phyloP scores from a whole-genome alignment of 2,329 filamentous ascomycete genomes.

The Colletotrichum cuscutae region DNA sequence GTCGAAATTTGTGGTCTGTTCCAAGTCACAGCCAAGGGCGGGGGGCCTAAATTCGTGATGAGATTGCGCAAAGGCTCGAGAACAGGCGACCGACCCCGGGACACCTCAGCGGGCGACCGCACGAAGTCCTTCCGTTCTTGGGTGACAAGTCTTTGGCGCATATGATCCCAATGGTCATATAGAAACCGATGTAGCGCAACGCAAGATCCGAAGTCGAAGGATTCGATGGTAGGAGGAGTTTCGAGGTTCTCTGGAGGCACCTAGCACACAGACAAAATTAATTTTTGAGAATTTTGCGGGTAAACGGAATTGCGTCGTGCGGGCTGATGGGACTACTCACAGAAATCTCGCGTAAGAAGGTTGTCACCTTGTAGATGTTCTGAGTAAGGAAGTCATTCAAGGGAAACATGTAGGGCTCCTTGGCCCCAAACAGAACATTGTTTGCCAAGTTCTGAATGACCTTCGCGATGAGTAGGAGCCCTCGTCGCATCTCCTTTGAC shows the following conservation, averaged over 20 bases:
- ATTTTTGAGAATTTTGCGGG: not conserved
- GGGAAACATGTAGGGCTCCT: conserved; percentile 79
- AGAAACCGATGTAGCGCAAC: conserved; percentile 75
- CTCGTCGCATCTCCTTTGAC: conserved; percentile 76
- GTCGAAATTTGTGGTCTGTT: conserved; percentile 73
- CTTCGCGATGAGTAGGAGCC: conserved; percentile 75
- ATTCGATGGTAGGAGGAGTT: conserved; percentile 53
- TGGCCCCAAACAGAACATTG: conserved; percentile 77
- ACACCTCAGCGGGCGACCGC: conserved; percentile 63
- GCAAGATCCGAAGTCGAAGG: conserved; percentile 77
- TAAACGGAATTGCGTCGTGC: not conserved
- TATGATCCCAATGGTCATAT: conserved; percentile 78
- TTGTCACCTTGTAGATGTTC: conserved; percentile 75
- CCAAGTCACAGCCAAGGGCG: conserved; percentile 75
- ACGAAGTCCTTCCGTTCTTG: conserved; percentile 68
- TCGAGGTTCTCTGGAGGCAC: conserved; percentile 61
- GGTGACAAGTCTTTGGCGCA: conserved; percentile 71
- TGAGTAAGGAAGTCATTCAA: conserved; percentile 75
- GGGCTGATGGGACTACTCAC: conserved; percentile 52
- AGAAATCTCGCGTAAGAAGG: conserved; percentile 74
- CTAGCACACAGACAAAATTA: conserved; percentile 39
- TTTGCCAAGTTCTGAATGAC: conserved; percentile 78
- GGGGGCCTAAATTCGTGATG: conserved; percentile 74
- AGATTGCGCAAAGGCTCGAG: conserved; percentile 69
- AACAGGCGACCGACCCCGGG: conserved; percentile 64